phyloP scores from a whole-genome alignment of 306 rosid genomes.

The Astragalus membranaceus region DNA sequence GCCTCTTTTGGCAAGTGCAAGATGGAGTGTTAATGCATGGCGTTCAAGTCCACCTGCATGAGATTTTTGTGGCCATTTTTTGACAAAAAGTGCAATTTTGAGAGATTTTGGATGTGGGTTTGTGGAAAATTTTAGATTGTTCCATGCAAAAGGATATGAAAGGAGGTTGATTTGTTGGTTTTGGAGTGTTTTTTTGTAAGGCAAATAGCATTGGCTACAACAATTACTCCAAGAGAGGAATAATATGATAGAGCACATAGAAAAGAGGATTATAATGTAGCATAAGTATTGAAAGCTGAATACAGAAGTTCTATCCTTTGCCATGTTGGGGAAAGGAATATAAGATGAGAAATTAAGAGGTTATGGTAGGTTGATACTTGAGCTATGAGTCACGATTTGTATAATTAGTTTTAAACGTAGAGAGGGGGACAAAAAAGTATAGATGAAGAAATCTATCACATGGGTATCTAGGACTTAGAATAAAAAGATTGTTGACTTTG shows the following conservation, averaged over 20 bases:
- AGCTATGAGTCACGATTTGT: neutral
- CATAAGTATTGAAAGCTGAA: slow-evolving; percentile 35
- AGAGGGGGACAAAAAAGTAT: neutral
- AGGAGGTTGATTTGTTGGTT: slow-evolving; percentile 39
- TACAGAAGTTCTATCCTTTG: slow-evolving; percentile 24
- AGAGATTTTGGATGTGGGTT: slow-evolving; percentile 39
- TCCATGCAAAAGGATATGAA: slow-evolving; percentile 58
- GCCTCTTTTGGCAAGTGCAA: slow-evolving; percentile 66
- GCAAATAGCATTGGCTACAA: slow-evolving; percentile 27
- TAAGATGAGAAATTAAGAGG: neutral
- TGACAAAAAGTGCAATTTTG: slow-evolving; percentile 67
- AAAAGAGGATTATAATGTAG: slow-evolving; percentile 23
- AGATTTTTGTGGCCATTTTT: slow-evolving; percentile 68
- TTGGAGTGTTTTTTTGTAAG: slow-evolving; percentile 30
- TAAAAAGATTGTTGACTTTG: slow-evolving; percentile 2
- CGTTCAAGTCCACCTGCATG: slow-evolving; percentile 74
- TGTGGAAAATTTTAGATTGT: slow-evolving; percentile 40
- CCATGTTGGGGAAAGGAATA: slow-evolving; percentile 24
- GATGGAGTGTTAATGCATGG: slow-evolving; percentile 67
- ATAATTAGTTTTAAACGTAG: neutral
- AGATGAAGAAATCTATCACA: slow-evolving; percentile 6
- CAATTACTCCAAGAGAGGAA: slow-evolving; percentile 41
- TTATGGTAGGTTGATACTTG: neutral
- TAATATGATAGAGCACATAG: slow-evolving; percentile 34
- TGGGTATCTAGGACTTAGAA: neutral